Evolutionary conservation across 768 basidiomycete genomes (phyloP).

Genomic region (Tylopilus cervinicoccineus): DNA sequence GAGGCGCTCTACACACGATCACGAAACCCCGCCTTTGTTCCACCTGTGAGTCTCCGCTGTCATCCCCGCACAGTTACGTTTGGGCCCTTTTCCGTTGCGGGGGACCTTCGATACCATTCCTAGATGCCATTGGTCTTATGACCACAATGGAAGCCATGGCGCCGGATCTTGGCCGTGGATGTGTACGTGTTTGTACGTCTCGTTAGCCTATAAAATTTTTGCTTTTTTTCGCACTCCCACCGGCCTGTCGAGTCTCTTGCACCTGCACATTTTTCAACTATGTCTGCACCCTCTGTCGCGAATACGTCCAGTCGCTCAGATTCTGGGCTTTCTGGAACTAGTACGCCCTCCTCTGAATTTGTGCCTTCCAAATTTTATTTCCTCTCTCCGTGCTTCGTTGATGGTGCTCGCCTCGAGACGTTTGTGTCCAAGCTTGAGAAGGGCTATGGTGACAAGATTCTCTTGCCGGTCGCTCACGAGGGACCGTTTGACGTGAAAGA

Average conservation of each 20-base stretch:
- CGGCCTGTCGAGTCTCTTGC: neutral
- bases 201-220: constrained; percentile 24
- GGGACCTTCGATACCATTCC: neutral
- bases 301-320: constrained; percentile 13
- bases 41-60: constrained; percentile 11
- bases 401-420: constrained; percentile 5
- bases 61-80: neutral
- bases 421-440: constrained; percentile 24
- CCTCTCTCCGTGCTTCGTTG: constrained; percentile 18
- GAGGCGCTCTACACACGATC: neutral
- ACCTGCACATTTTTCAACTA: constrained; percentile 11
- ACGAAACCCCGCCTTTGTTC: neutral
- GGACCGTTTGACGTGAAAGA: constrained; percentile 5
- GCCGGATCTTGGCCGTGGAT: neutral
- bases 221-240: constrained; percentile 4
- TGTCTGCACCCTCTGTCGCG: constrained; percentile 17
- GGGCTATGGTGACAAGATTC: constrained; percentile 26
- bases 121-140: constrained; percentile 1
- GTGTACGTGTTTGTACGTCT: constrained; percentile 26
- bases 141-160: neutral
- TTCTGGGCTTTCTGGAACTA: constrained; percentile 15
- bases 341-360: constrained; percentile 27
- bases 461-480: constrained; percentile 21
- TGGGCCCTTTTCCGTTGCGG: too few species aligned
- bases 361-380: constrained; percentile 18